A percentile compares a stretch with the other conserved stretches of the same genome.
phyloP scores from a whole-genome alignment of 768 basidiomycete species.

The Lactarius sp. region DNA sequence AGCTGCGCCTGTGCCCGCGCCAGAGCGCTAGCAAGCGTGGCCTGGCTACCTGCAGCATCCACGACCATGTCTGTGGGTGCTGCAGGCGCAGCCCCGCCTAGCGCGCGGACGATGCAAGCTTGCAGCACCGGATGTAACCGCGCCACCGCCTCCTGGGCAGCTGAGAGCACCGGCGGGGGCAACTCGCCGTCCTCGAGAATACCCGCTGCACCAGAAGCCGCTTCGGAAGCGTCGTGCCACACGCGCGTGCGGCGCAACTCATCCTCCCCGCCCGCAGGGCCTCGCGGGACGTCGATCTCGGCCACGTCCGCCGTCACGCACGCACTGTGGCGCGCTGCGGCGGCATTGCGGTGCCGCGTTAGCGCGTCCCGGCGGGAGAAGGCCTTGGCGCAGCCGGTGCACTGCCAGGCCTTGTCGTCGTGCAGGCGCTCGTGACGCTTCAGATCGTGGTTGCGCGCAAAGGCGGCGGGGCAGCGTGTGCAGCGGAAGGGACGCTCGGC shows the following conservation, averaged over 20 bases:
- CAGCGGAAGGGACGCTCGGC: slow-evolving; percentile 64
- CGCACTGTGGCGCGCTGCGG: slow-evolving; percentile 41
- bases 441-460: slow-evolving; percentile 73
- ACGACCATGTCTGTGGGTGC: slow-evolving; percentile 12
- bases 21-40: slow-evolving; percentile 67
- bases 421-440: slow-evolving; percentile 74
- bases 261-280: slow-evolving; percentile 41
- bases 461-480: slow-evolving; percentile 61
- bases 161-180: slow-evolving; percentile 15
- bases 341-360: slow-evolving; percentile 67
- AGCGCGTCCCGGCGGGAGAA: slow-evolving; percentile 78
- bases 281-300: slow-evolving; percentile 46
- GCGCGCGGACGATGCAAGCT: slow-evolving; percentile 19
- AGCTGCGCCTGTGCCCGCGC: slow-evolving; percentile 60
- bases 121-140: slow-evolving; percentile 21
- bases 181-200: slow-evolving; percentile 26
- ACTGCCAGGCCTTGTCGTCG: slow-evolving; percentile 69
- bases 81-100: neutral
- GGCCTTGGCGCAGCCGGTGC: slow-evolving; percentile 65
- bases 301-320: slow-evolving; percentile 55
- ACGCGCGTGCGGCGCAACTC: slow-evolving; percentile 55
- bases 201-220: neutral
- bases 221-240: slow-evolving; percentile 56
- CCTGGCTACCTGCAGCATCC: slow-evolving; percentile 53
- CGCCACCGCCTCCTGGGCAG: slow-evolving; percentile 23